phyloP scores from a whole-genome alignment of 805 yeast species.

The Saturnispora hagleri region DNA sequence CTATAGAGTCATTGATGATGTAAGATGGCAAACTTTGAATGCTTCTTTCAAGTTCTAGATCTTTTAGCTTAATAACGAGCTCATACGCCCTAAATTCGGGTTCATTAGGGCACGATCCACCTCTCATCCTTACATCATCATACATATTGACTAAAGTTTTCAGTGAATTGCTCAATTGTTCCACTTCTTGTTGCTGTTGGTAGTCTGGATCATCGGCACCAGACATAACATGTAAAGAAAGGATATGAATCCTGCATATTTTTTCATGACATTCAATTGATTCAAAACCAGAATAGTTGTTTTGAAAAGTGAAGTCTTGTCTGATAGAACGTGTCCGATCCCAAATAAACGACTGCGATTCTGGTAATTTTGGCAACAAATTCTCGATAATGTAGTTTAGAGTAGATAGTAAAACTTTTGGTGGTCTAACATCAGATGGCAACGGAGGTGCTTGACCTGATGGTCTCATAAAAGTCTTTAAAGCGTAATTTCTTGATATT shows the following conservation, averaged over 20 bases:
- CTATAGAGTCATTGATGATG: constrained; percentile 42
- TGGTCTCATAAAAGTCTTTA: constrained; percentile 91
- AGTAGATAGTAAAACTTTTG: constrained; percentile 57
- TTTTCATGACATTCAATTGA: constrained; percentile 88
- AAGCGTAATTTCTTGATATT: constrained; percentile 53
- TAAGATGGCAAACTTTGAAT: constrained; percentile 56
- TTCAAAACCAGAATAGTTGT: constrained; percentile 87
- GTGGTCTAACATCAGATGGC: constrained; percentile 97
- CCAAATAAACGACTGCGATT: constrained; percentile 88
- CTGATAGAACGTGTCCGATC: constrained; percentile 94
- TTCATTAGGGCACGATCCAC: constrained; percentile 68
- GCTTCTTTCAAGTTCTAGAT: constrained; percentile 75
- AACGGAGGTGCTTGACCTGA: constrained; percentile 98
- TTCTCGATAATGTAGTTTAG: constrained; percentile 62
- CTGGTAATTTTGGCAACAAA: constrained; percentile 61
- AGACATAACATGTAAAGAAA: constrained; percentile 81
- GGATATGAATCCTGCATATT: constrained; percentile 80
- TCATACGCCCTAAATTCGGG: constrained; percentile 91
- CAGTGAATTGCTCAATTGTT: constrained; percentile 84
- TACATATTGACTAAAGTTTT: constrained; percentile 86
- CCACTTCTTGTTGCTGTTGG: constrained; percentile 91
- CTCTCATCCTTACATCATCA: constrained; percentile 63
- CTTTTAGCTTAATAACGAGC: constrained; percentile 67
- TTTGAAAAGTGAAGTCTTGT: constrained; percentile 94
- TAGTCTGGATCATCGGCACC: constrained; percentile 54